Evolutionary conservation across 805 yeast species (phyloP), one percentile per base, ranked within the genome.

Genomic region (Wilhelminamyces savonicus): DNA sequence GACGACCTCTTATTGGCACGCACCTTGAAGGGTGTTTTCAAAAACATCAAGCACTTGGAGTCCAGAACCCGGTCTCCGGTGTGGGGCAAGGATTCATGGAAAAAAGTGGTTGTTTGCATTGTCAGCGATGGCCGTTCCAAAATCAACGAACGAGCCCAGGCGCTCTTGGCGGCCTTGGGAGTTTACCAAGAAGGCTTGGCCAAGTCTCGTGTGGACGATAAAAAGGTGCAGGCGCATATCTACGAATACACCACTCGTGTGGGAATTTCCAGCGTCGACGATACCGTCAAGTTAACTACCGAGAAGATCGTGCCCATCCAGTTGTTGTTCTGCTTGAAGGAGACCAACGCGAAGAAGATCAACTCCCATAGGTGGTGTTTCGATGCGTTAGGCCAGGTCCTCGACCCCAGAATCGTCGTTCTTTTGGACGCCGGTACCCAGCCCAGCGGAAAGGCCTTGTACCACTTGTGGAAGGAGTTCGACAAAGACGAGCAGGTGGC

Each of bases 21-120:
- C 44, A 88, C 97, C 4, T 66, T 90, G 41, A 83, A 84, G 50
- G 97, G 97, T 42, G 84, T 43, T 9, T 85, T 90, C 62, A 83
- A 84, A 35, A 90, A 92, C 53, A 81, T 90, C 40, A 69, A 76
- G 39, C 44, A 44, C 17, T 36, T 44, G 23, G 43, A 41, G 27
- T 38, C 46, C 7, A 26, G 44, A 11, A 42, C 37, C 3, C 36
- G 36, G 13, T 37, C 71, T 74, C 10, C 43, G 3, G 71, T 77
- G 1, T 90, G 98, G 98, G 97, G 97, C n/a, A 76, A 76, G 25
- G 94, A 85, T 34, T 77, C 94, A 1, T 90, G 97, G 97, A 86
- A 88, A 44, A 90, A 86, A 48, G 77, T 90, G 20, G 95, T 86
- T 8, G 92, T 92, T 13, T 76, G 85, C 42, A 74, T 90, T 18